Evolutionary conservation across 2,329 filamentous ascomycete species (phyloP), one percentile per base, ranked within the genome.

Genomic region (Aspergillus awamori): DNA sequence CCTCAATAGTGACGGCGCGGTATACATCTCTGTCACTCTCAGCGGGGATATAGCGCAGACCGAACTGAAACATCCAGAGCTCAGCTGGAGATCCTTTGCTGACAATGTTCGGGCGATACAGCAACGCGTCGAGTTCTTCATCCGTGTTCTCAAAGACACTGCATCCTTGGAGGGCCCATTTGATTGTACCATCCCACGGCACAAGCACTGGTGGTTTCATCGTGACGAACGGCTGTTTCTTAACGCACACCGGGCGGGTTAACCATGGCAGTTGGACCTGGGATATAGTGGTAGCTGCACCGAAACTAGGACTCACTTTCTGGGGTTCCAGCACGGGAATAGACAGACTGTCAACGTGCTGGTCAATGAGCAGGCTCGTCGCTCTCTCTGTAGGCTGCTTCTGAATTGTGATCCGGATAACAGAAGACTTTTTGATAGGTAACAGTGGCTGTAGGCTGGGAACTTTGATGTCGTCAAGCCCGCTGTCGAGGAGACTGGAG

Each of bases 21-120:
- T 72, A 73, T 3, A 65, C 60, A 45, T 75, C 65, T 4, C 51
- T 53, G 17, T 74, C 70, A 3, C 36, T 17, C 39, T 49, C 28
- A 4, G 60, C 51, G 5, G 74, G 73, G 0, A 69, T 62, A 49
- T 72, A 76, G 41, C 74, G 67, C n/a, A 76, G 62, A 1, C 72
- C 73, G 20, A 73, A 72, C 49, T 74, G 69, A 53, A 72, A 74
- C 10, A 73, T 47, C 61, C 64, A 67, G 22, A 64, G 65, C 10
- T 69, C 61, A 10, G 68, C 57, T 17, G 61, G 45, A 20, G 45
- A 45, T 8, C 55, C 45, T 8, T 61, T 38, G 8, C 48, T 39
- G 33, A 65, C 5, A 11, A 65, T 28, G 52, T 66, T 63, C n/a
- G 48, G 41, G 5, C 49, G 58, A 26, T 62, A 41, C 36, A 17